These are phyloP conservation scores for Phytophthora agathidicida DNA, from an alignment of 352 stramenopile species.

Conservation along the genomic window DNA sequence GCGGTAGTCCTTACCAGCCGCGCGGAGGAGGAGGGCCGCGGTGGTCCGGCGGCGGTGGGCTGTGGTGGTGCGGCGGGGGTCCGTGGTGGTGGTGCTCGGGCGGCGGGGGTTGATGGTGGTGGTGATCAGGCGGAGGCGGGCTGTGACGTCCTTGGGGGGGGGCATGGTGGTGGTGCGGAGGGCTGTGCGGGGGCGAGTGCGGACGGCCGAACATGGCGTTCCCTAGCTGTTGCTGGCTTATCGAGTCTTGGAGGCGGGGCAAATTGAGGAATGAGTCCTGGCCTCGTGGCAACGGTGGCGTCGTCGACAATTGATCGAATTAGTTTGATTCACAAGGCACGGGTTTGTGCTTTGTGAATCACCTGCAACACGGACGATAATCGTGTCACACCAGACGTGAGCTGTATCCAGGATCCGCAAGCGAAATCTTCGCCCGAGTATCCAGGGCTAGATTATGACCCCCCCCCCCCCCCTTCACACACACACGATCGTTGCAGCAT, in stretches of 20 bases:
- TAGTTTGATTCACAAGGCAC: no score
- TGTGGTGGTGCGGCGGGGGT: conserved; percentile 10
- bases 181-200: conserved; percentile 23
- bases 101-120: conserved; percentile 6
- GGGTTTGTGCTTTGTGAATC: no score
- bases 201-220: conserved; percentile 20
- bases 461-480: no score
- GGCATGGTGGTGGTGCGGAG: conserved; percentile 11
- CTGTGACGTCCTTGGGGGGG: conserved; percentile 15
- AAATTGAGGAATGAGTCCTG: conserved; percentile 19
- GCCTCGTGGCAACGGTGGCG: neutral
- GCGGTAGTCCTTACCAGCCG: conserved; percentile 19
- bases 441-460: no score
- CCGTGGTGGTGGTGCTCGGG: conserved; percentile 6
- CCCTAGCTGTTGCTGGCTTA: conserved; percentile 8
- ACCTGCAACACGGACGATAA: no score
- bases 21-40: conserved; percentile 4
- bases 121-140: conserved; percentile 2
- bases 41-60: conserved; percentile 5
- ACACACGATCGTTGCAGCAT: no score
- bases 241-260: conserved; percentile 4
- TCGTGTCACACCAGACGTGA: neutral
- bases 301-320: conserved; percentile 16
- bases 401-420: neutral
- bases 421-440: no score